Conservation (phyloP, 768 basidiomycete species). For the button mushroom (Agaricus bisporus) region DNA sequence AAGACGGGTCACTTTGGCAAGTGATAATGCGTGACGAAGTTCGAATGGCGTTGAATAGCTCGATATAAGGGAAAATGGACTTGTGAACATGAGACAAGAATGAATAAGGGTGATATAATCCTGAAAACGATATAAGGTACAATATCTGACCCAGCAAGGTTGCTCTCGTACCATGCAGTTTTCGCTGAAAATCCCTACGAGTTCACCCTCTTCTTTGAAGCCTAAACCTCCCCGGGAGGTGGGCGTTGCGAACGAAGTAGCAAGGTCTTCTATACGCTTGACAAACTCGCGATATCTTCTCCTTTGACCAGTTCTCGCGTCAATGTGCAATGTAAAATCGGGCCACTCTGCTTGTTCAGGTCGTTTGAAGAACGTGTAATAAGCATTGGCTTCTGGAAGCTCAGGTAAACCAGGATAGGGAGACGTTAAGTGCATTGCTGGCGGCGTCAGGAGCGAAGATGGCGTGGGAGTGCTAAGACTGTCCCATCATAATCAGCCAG, state of each 20-base stretch:
- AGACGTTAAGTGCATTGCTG: conserved; percentile 50
- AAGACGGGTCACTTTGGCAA: conserved; percentile 26
- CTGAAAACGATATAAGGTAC: conserved; percentile 12
- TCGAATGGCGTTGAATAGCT: conserved; percentile 30
- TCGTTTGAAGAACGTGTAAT: conserved; percentile 47
- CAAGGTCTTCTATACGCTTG: conserved; percentile 44
- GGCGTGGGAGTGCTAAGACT: too few relatives aligned
- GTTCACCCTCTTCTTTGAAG: conserved; percentile 42
- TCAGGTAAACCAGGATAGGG: conserved; percentile 38
- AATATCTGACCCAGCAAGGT: background rate
- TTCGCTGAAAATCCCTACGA: conserved; percentile 63
- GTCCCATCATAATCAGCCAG: too few relatives aligned
- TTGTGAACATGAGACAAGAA: conserved; percentile 22
- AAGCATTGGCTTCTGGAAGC: conserved; percentile 45
- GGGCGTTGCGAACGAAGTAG: conserved; percentile 47
- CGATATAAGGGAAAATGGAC: conserved; percentile 27
- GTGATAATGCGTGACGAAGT: conserved; percentile 24
- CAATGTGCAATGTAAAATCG: conserved; percentile 49
- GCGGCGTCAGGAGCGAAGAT: too few relatives aligned
- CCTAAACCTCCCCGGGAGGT: conserved; percentile 48
- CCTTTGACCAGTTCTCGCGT: conserved; percentile 42
- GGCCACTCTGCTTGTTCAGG: conserved; percentile 48
- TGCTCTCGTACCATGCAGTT: conserved; percentile 51
- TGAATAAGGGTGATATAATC: conserved; percentile 27
- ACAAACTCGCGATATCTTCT: conserved; percentile 42